These are phyloP conservation scores for Astragalus glycyphyllos DNA, from an alignment of 306 rosid genomes.

Conservation along the genomic window DNA sequence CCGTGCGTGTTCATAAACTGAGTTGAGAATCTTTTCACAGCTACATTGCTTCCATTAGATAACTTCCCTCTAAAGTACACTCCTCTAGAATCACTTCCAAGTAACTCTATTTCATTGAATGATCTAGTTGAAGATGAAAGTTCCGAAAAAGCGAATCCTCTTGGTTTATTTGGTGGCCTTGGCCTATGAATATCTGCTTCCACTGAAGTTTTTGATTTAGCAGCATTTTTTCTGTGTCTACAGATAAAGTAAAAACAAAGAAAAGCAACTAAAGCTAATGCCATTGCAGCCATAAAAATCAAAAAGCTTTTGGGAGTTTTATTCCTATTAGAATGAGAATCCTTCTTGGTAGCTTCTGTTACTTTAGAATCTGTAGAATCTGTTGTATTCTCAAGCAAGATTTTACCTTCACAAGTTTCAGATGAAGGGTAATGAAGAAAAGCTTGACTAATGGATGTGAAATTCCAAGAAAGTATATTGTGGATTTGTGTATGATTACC, in stretches of 20 bases:
- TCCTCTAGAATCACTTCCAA: slow-evolving; percentile 67
- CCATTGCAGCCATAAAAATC: slow-evolving; percentile 61
- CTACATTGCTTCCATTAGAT: slow-evolving; percentile 61
- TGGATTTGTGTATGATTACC: slow-evolving; percentile 79
- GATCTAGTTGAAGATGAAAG: slow-evolving; percentile 59
- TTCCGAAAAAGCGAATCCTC: slow-evolving; percentile 57
- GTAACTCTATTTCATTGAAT: slow-evolving; percentile 60
- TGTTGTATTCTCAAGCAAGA: slow-evolving; percentile 48
- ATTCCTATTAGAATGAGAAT: slow-evolving; percentile 32
- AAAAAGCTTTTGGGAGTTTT: slow-evolving; percentile 55
- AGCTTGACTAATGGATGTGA: slow-evolving; percentile 71
- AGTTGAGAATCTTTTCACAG: slow-evolving; percentile 66
- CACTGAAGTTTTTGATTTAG: slow-evolving; percentile 44
- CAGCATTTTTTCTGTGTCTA: slow-evolving; percentile 42
- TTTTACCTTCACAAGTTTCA: slow-evolving; percentile 64
- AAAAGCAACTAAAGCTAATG: slow-evolving; percentile 48
- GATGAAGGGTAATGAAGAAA: slow-evolving; percentile 64
- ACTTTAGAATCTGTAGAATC: neutral
- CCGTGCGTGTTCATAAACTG: slow-evolving; percentile 62
- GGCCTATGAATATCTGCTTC: slow-evolving; percentile 58
- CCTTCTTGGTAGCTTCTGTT: neutral
- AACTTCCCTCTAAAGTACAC: slow-evolving; percentile 71
- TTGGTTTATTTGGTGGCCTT: slow-evolving; percentile 75
- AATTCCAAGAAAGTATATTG: slow-evolving; percentile 71
- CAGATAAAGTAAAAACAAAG: slow-evolving; percentile 50